phyloP scores from a whole-genome alignment of 73 alveolate species.

The Paramecium tetraurelia region DNA sequence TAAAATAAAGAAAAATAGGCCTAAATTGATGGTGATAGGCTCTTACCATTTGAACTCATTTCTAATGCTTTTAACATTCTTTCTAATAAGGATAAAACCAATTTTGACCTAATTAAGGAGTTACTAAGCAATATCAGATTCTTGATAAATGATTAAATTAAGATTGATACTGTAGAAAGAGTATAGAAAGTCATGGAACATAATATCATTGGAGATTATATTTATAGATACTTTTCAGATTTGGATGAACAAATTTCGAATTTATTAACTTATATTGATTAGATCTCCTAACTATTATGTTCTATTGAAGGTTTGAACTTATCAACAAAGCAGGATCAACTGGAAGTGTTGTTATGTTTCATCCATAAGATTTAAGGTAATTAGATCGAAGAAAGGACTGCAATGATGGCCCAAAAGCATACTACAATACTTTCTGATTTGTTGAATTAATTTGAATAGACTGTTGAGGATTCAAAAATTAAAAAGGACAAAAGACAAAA shows the following conservation, averaged over 20 bases:
- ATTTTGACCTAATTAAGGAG: not conserved
- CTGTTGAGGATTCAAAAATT: not conserved
- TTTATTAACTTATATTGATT: not conserved
- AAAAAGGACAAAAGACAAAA: not conserved
- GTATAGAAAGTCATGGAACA: constrained; percentile 27
- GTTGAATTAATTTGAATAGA: not conserved
- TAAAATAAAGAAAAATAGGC: not conserved
- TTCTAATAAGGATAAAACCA: not conserved
- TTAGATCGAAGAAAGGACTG: not conserved
- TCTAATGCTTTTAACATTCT: not conserved
- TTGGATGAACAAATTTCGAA: not conserved
- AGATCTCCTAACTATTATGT: not conserved
- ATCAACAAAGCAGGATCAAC: not conserved
- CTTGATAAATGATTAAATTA: not conserved
- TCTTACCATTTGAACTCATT: not conserved
- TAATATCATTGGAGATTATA: constrained; percentile 44
- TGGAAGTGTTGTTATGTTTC: constrained; percentile 16
- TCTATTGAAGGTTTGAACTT: not conserved
- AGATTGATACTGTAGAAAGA: constrained; percentile 27
- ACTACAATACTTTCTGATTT: not conserved
- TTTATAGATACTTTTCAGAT: constrained; percentile 1
- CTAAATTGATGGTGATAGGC: constrained; percentile 12
- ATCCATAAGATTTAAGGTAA: not conserved
- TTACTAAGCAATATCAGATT: not conserved
- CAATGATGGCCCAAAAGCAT: constrained; percentile 10